A percentile compares a stretch with the other conserved stretches of the same genome.
Evolutionary conservation across 2,329 filamentous ascomycete species (phyloP).

Genomic region (Incumbomyces delicatus): DNA sequence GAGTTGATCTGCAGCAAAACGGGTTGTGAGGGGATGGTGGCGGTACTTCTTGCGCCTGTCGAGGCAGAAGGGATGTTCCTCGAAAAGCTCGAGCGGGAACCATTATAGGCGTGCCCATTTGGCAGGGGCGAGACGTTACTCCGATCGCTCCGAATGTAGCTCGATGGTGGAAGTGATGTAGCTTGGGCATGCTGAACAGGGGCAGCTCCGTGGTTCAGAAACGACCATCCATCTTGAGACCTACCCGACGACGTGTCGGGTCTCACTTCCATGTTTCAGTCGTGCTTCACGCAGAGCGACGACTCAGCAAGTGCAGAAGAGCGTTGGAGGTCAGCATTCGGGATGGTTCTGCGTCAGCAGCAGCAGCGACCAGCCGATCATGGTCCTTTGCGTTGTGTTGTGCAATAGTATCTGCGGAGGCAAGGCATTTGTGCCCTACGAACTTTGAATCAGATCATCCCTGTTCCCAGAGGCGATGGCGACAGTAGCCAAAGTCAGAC

Average conservation of each 20-base stretch:
- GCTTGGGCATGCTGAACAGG: slow-evolving; percentile 3
- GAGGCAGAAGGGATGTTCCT: slow-evolving; percentile 15
- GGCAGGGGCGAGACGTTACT: slow-evolving; percentile 18
- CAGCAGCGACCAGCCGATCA: too few species aligned
- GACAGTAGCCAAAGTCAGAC: too few species aligned
- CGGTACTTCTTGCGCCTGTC: slow-evolving; percentile 17
- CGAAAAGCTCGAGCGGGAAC: slow-evolving; percentile 17
- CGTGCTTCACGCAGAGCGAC: slow-evolving; percentile 6
- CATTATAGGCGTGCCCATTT: slow-evolving; percentile 13
- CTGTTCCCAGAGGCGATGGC: too few species aligned
- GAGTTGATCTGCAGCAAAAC: slow-evolving; percentile 36
- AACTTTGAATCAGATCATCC: too few species aligned
- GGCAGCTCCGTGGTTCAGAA: slow-evolving; percentile 11
- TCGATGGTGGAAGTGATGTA: slow-evolving; percentile 18
- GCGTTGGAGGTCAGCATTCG: not conserved
- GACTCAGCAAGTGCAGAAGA: slow-evolving; percentile 13
- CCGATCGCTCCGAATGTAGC: slow-evolving; percentile 18
- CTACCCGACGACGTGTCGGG: slow-evolving; percentile 20
- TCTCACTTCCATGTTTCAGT: slow-evolving; percentile 16
- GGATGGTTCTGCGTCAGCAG: not conserved
- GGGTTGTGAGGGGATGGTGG: slow-evolving; percentile 30
- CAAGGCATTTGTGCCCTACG: slow-evolving; percentile 4
- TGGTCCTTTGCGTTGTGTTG: not conserved
- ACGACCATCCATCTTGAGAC: slow-evolving; percentile 18
- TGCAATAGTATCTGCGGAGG: not conserved